Evolutionary conservation across 148 eudicot species (phyloP).

Genomic region (Heliamphora exappendiculata): DNA sequence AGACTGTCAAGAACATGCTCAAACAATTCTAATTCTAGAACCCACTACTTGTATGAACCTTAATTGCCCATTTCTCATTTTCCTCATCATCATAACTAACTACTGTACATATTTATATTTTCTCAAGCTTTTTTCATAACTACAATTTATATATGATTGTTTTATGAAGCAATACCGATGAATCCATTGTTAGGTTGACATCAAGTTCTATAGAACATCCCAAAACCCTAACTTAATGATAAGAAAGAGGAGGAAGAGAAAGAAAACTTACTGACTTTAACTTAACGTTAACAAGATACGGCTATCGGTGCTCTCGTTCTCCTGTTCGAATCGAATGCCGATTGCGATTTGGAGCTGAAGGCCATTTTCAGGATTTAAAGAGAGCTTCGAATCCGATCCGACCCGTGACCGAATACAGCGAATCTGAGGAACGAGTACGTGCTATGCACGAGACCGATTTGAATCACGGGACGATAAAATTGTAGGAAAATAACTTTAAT

Average conservation of each 20-base stretch:
- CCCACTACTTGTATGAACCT: not conserved
- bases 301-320: not conserved
- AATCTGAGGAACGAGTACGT: not conserved
- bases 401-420: not conserved
- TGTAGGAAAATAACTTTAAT: too few species aligned
- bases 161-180: not conserved
- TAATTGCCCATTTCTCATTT: not conserved
- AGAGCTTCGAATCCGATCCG: not conserved
- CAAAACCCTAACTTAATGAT: not conserved
- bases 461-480: too few species aligned
- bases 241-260: not conserved
- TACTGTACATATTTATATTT: not conserved
- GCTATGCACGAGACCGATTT: too few species aligned
- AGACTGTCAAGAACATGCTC: not conserved
- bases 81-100: not conserved
- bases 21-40: not conserved
- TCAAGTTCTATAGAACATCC: not conserved
- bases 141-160: not conserved
- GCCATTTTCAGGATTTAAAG: not conserved
- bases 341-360: too few species aligned
- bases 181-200: not conserved
- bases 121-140: not conserved
- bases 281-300: not conserved
- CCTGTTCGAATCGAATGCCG: too few species aligned
- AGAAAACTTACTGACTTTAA: not conserved